These are phyloP conservation scores for Fistulina hepatica DNA, from an alignment of 1,284 basidiomycete genomes.

Conservation along the genomic window DNA sequence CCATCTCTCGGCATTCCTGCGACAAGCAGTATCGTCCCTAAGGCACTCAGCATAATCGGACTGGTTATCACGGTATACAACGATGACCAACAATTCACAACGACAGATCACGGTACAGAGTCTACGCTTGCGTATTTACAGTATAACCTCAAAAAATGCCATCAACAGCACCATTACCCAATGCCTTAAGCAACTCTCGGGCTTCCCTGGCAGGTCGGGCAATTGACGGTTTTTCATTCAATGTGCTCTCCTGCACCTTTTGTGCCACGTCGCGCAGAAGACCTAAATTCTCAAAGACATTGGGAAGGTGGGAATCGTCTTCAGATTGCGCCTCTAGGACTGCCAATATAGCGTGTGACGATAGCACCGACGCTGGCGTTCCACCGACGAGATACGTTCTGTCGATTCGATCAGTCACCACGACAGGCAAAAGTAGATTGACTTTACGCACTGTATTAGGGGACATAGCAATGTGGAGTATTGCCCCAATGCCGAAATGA, in stretches of 20 bases:
- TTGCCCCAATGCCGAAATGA: no score
- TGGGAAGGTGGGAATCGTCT: constrained; percentile 23
- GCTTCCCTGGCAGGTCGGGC: constrained; percentile 80
- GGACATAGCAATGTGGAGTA: no score
- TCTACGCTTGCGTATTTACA: no score
- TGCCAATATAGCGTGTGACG: constrained; percentile 57
- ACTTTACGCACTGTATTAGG: background rate
- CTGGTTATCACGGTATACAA: no score
- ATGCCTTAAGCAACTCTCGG: constrained; percentile 55
- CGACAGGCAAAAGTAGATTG: constrained; percentile 2
- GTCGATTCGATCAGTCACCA: constrained; percentile 8
- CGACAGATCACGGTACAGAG: no score
- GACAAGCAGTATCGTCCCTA: no score
- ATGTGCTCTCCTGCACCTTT: constrained; percentile 64
- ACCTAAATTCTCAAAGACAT: constrained; percentile 58
- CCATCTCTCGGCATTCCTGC: no score
- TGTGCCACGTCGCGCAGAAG: constrained; percentile 56
- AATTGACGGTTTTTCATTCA: constrained; percentile 64
- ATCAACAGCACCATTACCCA: no score
- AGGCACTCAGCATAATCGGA: no score
- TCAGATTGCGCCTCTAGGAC: constrained; percentile 43
- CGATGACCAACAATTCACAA: no score
- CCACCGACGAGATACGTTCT: constrained; percentile 48
- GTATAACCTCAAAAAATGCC: no score
- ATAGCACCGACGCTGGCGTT: constrained; percentile 51